These are phyloP conservation scores for Cadophora malorum DNA, from an alignment of 2,329 filamentous ascomycete species.

Conservation along the genomic window DNA sequence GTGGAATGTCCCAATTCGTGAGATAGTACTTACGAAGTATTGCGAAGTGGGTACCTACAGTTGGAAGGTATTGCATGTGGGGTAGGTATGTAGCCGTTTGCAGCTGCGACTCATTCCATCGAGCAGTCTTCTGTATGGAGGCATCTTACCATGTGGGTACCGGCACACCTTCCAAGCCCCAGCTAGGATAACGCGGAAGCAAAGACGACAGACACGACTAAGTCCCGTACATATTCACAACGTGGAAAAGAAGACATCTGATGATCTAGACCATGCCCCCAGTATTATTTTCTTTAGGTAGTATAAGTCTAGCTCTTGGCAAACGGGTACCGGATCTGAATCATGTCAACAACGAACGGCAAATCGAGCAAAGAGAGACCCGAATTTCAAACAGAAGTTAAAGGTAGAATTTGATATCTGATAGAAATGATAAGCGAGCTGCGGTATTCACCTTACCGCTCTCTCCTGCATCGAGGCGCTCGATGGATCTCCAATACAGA, in stretches of 20 bases:
- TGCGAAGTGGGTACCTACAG: background rate
- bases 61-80: background rate
- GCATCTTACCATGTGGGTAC: background rate
- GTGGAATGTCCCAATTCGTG: background rate
- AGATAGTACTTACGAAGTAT: background rate
- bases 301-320: background rate
- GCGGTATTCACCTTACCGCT: background rate
- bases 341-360: background rate
- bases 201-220: background rate
- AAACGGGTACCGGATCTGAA: background rate
- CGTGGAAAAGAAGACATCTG: background rate
- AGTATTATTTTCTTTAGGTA: background rate
- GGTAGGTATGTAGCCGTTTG: background rate
- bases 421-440: background rate
- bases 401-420: slow-evolving; percentile 8
- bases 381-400: background rate
- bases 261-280: background rate
- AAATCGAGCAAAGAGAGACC: background rate
- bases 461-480: background rate
- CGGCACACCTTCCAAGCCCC: background rate
- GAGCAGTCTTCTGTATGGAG: background rate
- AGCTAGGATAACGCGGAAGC: slow-evolving; percentile 5
- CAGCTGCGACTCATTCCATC: background rate
- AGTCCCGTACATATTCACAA: slow-evolving; percentile 5
- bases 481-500: slow-evolving; percentile 15